Conservation (phyloP, 257 asterid species). For the Thymus mandschuricus region DNA sequence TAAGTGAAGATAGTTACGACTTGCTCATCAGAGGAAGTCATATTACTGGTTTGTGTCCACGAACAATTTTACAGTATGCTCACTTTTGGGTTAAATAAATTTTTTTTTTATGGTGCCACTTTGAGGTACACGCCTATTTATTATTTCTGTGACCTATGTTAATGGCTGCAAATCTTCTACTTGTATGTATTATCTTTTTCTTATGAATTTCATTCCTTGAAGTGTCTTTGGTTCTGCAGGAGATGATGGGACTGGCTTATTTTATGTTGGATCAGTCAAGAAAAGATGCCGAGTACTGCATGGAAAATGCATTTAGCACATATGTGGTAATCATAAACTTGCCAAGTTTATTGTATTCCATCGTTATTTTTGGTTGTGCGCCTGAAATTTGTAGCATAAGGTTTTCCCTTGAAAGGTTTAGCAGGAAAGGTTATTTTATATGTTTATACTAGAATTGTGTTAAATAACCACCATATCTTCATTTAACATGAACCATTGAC, state of each 20-base stretch:
- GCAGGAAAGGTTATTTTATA: too few species aligned
- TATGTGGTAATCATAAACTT: slow-evolving; percentile 60
- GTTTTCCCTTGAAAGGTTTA: background rate
- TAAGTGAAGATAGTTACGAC: slow-evolving; percentile 19
- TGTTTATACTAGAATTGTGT: too few species aligned
- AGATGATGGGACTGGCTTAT: slow-evolving; percentile 90
- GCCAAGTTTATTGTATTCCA: slow-evolving; percentile 16
- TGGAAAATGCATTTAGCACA: slow-evolving; percentile 93
- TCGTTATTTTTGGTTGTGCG: background rate
- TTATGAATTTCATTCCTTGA: slow-evolving; percentile 23
- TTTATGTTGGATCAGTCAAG: slow-evolving; percentile 92
- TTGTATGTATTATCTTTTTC: slow-evolving; percentile 11
- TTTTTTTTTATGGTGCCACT: slow-evolving; percentile 13
- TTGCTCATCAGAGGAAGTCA: slow-evolving; percentile 11
- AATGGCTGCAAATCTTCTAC: slow-evolving; percentile 10
- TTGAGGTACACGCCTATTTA: slow-evolving; percentile 22
- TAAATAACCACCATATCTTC: slow-evolving; percentile 11
- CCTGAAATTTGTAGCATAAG: slow-evolving; percentile 32
- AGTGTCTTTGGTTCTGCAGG: slow-evolving; percentile 55
- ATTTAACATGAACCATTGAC: slow-evolving; percentile 20
- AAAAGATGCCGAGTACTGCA: slow-evolving; percentile 95
- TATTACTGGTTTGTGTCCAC: slow-evolving; percentile 10
- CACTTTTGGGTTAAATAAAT: background rate
- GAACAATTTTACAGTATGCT: slow-evolving; percentile 6
- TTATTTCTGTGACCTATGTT: background rate